These are phyloP conservation scores for Pneumocystis murina DNA, from an alignment of 1,139 yeast genomes.

Conservation along the genomic window DNA sequence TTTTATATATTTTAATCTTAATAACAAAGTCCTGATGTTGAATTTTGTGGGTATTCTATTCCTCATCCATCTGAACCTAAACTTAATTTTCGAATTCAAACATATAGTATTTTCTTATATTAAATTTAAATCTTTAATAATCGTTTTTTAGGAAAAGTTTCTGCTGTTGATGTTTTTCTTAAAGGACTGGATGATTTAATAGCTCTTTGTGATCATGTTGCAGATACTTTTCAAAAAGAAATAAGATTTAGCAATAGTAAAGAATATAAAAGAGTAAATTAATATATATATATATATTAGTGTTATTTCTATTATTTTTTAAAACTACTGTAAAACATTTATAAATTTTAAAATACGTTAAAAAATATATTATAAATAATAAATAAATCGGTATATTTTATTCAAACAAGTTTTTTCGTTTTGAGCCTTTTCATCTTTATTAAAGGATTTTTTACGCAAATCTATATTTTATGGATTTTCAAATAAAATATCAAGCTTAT, in stretches of 20 bases:
- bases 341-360: no score
- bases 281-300: not conserved
- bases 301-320: no score
- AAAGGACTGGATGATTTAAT: constrained; percentile 78
- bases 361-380: not conserved
- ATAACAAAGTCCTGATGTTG: constrained; percentile 58
- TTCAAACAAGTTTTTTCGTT: constrained; percentile 15
- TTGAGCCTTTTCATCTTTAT: constrained; percentile 48
- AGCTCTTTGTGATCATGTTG: constrained; percentile 72
- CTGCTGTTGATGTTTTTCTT: constrained; percentile 87
- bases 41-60: constrained; percentile 93
- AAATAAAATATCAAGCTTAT: constrained; percentile 18
- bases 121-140: not conserved
- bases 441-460: constrained; percentile 75
- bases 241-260: not conserved
- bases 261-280: not conserved
- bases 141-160: constrained; percentile 31
- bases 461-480: constrained; percentile 45
- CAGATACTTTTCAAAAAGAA: constrained; percentile 40
- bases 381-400: constrained; percentile 27
- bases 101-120: constrained; percentile 41
- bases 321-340: no score
- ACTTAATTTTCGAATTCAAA: constrained; percentile 81
- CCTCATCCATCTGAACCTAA: constrained; percentile 97
- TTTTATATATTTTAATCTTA: not conserved